These are phyloP conservation scores for Nepenthes alata DNA, from an alignment of 179 eudicot genomes.

Conservation along the genomic window DNA sequence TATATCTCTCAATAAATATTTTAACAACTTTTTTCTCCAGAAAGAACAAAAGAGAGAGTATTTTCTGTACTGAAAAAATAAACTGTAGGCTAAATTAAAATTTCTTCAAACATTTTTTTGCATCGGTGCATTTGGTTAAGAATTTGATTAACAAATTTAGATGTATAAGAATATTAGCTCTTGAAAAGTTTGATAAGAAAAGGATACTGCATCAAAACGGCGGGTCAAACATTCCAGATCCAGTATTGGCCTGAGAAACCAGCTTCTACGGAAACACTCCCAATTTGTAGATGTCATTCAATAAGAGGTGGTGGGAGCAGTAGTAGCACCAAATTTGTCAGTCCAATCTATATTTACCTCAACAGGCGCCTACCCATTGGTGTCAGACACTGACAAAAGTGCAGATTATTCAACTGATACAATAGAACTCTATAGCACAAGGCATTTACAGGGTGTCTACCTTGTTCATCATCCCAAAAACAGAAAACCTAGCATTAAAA, in stretches of 20 bases:
- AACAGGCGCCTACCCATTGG: conserved; percentile 89
- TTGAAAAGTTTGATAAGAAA: conserved; percentile 1
- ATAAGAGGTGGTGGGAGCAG: conserved; percentile 6
- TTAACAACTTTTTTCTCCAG: too few species aligned
- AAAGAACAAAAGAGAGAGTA: too few species aligned
- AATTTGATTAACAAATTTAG: background rate
- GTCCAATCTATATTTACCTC: conserved; percentile 34
- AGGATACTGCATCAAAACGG: conserved; percentile 96
- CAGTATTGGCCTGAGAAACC: conserved; percentile 90
- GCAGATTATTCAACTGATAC: conserved; percentile 8
- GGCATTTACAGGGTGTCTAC: conserved; percentile 22
- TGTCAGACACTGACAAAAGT: conserved; percentile 67
- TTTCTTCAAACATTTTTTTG: background rate
- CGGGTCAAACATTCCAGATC: conserved; percentile 62
- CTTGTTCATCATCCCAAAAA: conserved; percentile 98
- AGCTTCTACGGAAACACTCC: conserved; percentile 44
- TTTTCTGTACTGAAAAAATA: too few species aligned
- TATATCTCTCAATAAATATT: too few species aligned
- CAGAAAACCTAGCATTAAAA: conserved; percentile 58
- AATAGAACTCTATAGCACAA: conserved; percentile 1
- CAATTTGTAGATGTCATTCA: conserved; percentile 8
- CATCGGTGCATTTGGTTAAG: background rate
- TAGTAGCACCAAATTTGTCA: conserved; percentile 5
- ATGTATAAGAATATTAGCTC: background rate
- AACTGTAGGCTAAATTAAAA: background rate